Percentiles rank a stretch among this genome's conserved stretches.
Evolutionary conservation across 2,329 filamentous ascomycete genomes (phyloP).

Genomic region (Aspergillus ibericus): DNA sequence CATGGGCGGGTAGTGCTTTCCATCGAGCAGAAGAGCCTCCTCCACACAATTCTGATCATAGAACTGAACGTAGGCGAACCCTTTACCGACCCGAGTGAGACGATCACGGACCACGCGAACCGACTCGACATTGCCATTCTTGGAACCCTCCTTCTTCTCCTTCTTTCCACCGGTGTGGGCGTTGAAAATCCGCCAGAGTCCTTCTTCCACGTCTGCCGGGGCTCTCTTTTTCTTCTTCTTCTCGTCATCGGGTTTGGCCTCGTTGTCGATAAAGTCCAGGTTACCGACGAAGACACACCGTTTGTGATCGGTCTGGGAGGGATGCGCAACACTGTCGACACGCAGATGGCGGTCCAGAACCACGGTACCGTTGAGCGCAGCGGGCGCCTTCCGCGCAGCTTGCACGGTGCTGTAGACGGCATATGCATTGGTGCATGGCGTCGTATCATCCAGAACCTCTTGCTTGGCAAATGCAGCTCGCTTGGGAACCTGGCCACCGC

Average conservation of each 20-base stretch:
- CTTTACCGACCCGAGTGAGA: conserved; percentile 90
- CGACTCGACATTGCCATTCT: conserved; percentile 81
- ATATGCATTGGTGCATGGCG: conserved; percentile 92
- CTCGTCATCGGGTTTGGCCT: conserved; percentile 64
- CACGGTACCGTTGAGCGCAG: conserved; percentile 77
- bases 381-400: conserved; percentile 73
- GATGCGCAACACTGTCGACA: conserved; percentile 88
- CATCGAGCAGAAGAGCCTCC: conserved; percentile 81
- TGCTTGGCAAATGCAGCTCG: conserved; percentile 92
- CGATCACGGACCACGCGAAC: conserved; percentile 89
- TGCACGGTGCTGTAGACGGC: conserved; percentile 76
- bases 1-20: conserved; percentile 90
- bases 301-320: conserved; percentile 75
- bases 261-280: conserved; percentile 91
- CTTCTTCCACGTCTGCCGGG: conserved; percentile 87
- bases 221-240: conserved; percentile 70
- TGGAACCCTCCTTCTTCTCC: conserved; percentile 34
- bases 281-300: conserved; percentile 97
- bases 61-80: conserved; percentile 97
- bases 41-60: conserved; percentile 86
- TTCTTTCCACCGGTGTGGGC: conserved; percentile 33
- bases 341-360: conserved; percentile 85
- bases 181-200: conserved; percentile 53
- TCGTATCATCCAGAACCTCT: conserved; percentile 85
- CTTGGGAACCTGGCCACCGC: conserved; percentile 71